Conservation (phyloP, 2,329 filamentous ascomycete genomes). For the Corinectria fuckeliana region DNA sequence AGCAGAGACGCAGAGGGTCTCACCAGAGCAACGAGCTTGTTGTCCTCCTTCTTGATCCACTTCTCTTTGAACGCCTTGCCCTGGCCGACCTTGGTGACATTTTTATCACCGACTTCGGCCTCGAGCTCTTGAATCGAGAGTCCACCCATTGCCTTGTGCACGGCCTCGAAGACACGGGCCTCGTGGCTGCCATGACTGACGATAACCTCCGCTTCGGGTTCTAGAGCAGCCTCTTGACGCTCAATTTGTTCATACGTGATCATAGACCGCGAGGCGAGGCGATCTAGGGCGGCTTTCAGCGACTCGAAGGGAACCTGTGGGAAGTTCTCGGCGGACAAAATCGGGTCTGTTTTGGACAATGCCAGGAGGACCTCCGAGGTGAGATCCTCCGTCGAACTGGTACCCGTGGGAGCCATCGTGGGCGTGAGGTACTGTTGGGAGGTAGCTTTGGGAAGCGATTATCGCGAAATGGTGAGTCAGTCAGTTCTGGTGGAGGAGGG, state of each 20-base stretch:
- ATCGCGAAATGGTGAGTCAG: slow-evolving; percentile 16
- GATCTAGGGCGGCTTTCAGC: slow-evolving; percentile 88
- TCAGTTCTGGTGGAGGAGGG: slow-evolving; percentile 22
- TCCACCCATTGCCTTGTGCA: slow-evolving; percentile 76
- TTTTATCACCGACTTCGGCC: slow-evolving; percentile 73
- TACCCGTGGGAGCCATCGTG: slow-evolving; percentile 20
- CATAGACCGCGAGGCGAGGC: slow-evolving; percentile 85
- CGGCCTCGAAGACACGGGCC: slow-evolving; percentile 79
- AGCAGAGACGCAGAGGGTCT: slow-evolving; percentile 27
- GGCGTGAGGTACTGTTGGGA: slow-evolving; percentile 2
- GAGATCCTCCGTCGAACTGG: slow-evolving; percentile 58
- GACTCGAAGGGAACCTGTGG: slow-evolving; percentile 68
- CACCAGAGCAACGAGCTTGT: slow-evolving; percentile 61
- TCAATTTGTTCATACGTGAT: slow-evolving; percentile 85
- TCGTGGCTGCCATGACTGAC: slow-evolving; percentile 80
- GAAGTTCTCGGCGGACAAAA: slow-evolving; percentile 75
- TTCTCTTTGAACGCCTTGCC: slow-evolving; percentile 90
- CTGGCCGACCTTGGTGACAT: slow-evolving; percentile 81
- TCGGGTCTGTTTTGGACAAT: slow-evolving; percentile 64
- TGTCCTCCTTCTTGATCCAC: slow-evolving; percentile 71
- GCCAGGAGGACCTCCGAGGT: slow-evolving; percentile 69
- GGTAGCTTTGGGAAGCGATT: slow-evolving; percentile 4
- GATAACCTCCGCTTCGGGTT: slow-evolving; percentile 75
- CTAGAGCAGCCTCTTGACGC: slow-evolving; percentile 76
- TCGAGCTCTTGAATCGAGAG: slow-evolving; percentile 80